Percentiles rank a stretch among this genome's conserved stretches.
Evolutionary conservation across 768 basidiomycete species (phyloP).

Genomic region (Panaeolus papilionaceus): DNA sequence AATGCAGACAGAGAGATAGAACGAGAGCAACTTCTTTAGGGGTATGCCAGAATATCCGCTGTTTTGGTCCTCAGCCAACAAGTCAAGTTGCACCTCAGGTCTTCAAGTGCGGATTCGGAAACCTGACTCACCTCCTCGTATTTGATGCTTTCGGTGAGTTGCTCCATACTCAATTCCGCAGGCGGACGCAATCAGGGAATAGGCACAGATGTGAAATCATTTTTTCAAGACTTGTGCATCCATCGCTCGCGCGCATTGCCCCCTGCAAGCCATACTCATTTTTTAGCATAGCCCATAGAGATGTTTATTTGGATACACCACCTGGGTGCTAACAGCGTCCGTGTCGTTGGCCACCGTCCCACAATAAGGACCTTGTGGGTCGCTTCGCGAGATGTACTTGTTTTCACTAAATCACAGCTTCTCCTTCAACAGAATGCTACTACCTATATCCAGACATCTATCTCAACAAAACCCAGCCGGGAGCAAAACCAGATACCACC

Average conservation of each 20-base stretch:
- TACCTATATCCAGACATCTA: not conserved
- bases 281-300: not conserved
- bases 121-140: constrained; percentile 5
- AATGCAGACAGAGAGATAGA: not conserved
- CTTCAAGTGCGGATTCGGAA: not conserved
- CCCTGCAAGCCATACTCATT: not conserved
- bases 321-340: too few species aligned
- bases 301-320: too few species aligned
- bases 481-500: not conserved
- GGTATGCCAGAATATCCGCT: not conserved
- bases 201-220: not conserved
- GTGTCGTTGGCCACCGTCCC: not conserved
- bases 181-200: not conserved
- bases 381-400: not conserved
- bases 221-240: not conserved
- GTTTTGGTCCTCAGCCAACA: not conserved
- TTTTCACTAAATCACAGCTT: not conserved
- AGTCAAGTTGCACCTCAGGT: not conserved
- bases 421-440: not conserved
- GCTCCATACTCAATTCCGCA: not conserved
- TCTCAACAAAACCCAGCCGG: not conserved
- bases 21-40: not conserved
- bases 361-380: not conserved
- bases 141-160: not conserved
- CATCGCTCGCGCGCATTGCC: not conserved